Conservation (phyloP, 768 basidiomycete species). For the Boletus pseudo-olivaceus region DNA sequence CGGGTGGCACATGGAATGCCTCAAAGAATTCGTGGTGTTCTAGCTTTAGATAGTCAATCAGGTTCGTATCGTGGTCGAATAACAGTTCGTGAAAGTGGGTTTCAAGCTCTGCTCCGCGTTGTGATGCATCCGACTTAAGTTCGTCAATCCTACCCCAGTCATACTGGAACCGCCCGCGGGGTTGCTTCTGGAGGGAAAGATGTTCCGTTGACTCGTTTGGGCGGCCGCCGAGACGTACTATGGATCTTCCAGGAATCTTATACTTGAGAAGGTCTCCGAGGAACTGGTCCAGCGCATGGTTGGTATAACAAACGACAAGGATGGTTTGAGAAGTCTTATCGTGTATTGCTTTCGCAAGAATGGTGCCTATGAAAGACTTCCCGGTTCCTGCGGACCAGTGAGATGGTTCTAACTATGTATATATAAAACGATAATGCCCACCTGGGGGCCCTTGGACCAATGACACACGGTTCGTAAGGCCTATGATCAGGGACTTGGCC, state of each 20-base stretch:
- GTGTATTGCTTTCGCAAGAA: conserved; percentile 58
- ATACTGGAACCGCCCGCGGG: background rate
- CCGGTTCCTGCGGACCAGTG: conserved; percentile 52
- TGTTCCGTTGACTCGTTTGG: conserved; percentile 43
- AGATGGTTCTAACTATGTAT: background rate
- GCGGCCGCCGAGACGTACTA: conserved; percentile 59
- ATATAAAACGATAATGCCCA: conserved; percentile 20
- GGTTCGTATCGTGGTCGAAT: conserved; percentile 17
- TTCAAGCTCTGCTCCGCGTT: conserved; percentile 32
- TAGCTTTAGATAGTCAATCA: conserved; percentile 45
- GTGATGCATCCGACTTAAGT: conserved; percentile 28
- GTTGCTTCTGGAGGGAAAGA: conserved; percentile 37
- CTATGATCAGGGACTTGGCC: conserved; percentile 40
- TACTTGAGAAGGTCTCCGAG: conserved; percentile 39
- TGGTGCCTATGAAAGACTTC: conserved; percentile 66
- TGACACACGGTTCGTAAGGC: conserved; percentile 52
- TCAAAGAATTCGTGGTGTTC: conserved; percentile 39
- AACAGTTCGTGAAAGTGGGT: background rate
- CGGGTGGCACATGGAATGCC: conserved; percentile 42
- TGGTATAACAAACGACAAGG: conserved; percentile 68
- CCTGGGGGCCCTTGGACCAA: conserved; percentile 73
- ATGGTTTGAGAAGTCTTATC: conserved; percentile 44
- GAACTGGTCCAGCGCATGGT: conserved; percentile 71
- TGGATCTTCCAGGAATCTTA: conserved; percentile 44
- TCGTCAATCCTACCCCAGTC: conserved; percentile 13